Percentiles rank a stretch among this genome's conserved stretches.
Conservation (phyloP, 257 asterid genomes). For the Ilex asprella region DNA sequence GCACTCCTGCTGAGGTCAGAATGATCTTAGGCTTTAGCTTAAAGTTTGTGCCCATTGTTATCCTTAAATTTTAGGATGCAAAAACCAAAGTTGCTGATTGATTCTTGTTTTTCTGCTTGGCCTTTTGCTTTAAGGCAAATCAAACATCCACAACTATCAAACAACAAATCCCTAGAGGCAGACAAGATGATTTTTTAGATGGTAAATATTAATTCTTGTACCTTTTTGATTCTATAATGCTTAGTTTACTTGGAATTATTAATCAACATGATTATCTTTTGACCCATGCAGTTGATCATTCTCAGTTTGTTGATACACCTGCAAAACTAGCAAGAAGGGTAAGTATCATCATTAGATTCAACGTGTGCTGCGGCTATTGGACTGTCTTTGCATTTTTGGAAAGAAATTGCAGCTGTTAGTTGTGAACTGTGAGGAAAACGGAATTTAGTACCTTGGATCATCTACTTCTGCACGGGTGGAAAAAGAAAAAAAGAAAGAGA, state of each 20-base stretch:
- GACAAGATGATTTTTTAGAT: conserved; percentile 31
- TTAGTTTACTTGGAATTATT: not conserved
- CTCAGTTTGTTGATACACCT: conserved; percentile 48
- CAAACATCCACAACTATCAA: conserved; percentile 30
- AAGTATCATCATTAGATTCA: conserved; percentile 17
- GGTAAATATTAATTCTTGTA: conserved; percentile 38
- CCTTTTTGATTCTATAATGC: conserved; percentile 1
- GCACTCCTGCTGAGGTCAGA: conserved; percentile 48
- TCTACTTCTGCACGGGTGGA: not conserved
- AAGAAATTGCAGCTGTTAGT: not conserved
- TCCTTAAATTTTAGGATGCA: conserved; percentile 7
- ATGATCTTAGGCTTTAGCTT: conserved; percentile 8
- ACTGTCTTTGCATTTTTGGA: not conserved
- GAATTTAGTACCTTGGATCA: not conserved
- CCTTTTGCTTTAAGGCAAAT: conserved; percentile 29
- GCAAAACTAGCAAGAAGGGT: conserved; percentile 70
- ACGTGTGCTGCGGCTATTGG: not conserved
- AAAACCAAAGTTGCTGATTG: conserved; percentile 20
- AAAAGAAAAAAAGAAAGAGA: not conserved
- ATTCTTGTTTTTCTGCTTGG: conserved; percentile 4
- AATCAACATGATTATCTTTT: conserved; percentile 4
- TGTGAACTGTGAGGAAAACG: not conserved
- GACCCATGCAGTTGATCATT: conserved; percentile 49
- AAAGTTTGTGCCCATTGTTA: not conserved
- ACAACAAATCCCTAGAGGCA: conserved; percentile 38